Evolutionary conservation across 2,329 filamentous ascomycete species (phyloP), one percentile per base, ranked within the genome.

Genomic region (Mycocentrospora acerina): DNA sequence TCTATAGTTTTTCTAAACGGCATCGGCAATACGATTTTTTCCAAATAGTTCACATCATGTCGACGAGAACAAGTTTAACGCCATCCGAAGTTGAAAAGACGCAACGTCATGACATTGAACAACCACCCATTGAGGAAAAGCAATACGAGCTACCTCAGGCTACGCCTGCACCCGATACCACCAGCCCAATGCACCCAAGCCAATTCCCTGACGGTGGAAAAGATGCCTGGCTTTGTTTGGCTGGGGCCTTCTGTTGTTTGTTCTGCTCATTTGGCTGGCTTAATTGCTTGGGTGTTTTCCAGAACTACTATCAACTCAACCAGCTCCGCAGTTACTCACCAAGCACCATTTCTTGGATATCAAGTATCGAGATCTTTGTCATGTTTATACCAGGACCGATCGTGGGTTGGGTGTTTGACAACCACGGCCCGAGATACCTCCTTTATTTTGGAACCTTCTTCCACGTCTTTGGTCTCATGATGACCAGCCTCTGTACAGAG

Each of bases 371-470:
- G 35, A 62, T 68, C 7, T 74, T 72, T 44, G 60, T 74, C 50
- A 73, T 84, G 70, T 76, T 78, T 29, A 26, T 57, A 4, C 51
- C 75, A 46, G 81, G 82, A 0, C 80, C 81, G 0, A 52, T 86
- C 7, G 74, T 82, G n/a, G 84, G 84, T 1, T 79, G 77, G 27
- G 31, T 83, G 0, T 85, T 77, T 49, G 85, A 88, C 53, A 77
- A 71, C 39, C 78, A 80, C 40, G 84, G 84, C 0, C 80, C 83
- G 0, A 73, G 76, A 18, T 74, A 68, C 31, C 64, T 86, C 0
- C 57, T 83, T 2, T 24, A 80, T 1, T 55, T 59, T 10, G 80
- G 80, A 12, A 74, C 71, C 0, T 62, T 82, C 35, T 55, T 81
- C 24, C 77, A 82, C 38, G 74, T 84, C 12, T 77, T 84, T 37